Conservation (phyloP, 352 stramenopile genomes). For the Phytopythium vexans region DNA sequence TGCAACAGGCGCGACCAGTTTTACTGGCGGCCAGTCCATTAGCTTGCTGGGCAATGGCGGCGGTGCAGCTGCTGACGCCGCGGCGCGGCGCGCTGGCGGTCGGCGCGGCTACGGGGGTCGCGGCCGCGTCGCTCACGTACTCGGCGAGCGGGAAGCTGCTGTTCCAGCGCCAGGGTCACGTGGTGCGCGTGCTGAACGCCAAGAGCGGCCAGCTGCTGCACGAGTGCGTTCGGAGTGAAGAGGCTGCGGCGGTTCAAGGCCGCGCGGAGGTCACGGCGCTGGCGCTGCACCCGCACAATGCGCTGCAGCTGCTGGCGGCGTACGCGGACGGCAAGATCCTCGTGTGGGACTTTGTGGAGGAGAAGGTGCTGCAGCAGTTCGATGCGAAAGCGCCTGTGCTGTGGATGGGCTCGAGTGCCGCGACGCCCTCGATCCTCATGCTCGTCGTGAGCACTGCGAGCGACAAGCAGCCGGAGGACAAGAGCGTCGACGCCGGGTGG, state of each 20-base stretch:
- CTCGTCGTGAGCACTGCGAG: slow-evolving; percentile 35
- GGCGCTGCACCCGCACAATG: slow-evolving; percentile 67
- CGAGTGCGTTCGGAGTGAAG: slow-evolving; percentile 44
- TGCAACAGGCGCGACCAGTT: too few species aligned
- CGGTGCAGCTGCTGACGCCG: slow-evolving; percentile 34
- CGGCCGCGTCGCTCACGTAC: slow-evolving; percentile 42
- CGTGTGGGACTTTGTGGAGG: slow-evolving; percentile 76
- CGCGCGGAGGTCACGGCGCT: slow-evolving; percentile 40
- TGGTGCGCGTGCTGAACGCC: slow-evolving; percentile 65
- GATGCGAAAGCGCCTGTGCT: slow-evolving; percentile 41
- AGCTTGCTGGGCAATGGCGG: background rate
- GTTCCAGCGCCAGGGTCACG: slow-evolving; percentile 76
- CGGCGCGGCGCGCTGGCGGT: slow-evolving; percentile 1
- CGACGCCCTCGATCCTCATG: slow-evolving; percentile 57
- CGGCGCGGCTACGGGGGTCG: slow-evolving; percentile 2
- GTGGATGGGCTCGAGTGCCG: slow-evolving; percentile 67
- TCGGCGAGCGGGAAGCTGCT: slow-evolving; percentile 68
- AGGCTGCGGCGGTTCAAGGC: slow-evolving; percentile 3
- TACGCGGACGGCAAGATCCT: slow-evolving; percentile 67
- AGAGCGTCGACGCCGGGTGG: slow-evolving; percentile 23
- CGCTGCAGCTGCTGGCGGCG: slow-evolving; percentile 59
- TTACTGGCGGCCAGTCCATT: too few species aligned
- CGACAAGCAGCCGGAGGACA: slow-evolving; percentile 8
- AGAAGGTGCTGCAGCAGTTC: slow-evolving; percentile 59
- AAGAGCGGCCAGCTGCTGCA: slow-evolving; percentile 74